Percentiles rank a stretch among this genome's conserved stretches.
These are phyloP conservation scores for Marasmius sp. DNA, from an alignment of 1,284 basidiomycete genomes.

Conservation along the genomic window DNA sequence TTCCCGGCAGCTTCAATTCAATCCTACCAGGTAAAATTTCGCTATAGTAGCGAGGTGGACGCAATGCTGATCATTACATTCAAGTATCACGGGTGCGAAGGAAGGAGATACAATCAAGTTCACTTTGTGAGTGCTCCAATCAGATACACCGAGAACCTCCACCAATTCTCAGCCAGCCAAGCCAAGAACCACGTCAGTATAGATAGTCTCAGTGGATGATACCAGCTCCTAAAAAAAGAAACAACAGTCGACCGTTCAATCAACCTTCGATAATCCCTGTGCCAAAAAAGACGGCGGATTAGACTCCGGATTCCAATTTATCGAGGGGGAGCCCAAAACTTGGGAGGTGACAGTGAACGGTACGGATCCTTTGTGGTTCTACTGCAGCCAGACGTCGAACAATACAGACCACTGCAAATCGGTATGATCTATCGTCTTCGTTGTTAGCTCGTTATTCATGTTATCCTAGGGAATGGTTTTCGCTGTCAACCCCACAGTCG, in stretches of 20 bases:
- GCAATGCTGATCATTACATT: not conserved
- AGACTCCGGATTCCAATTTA: conserved; percentile 45
- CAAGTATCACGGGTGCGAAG: conserved; percentile 13
- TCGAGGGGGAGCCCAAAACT: no score
- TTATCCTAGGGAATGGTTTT: conserved; percentile 54
- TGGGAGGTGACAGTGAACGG: conserved; percentile 6
- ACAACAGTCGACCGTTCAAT: conserved; percentile 57
- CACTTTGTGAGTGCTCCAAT: conserved; percentile 39
- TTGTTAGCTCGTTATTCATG: not conserved
- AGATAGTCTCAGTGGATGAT: not conserved
- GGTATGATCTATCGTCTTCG: not conserved
- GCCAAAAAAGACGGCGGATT: conserved; percentile 30
- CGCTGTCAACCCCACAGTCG: conserved; percentile 45
- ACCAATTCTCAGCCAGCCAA: conserved; percentile 22
- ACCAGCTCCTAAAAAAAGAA: not conserved
- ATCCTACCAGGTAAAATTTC: not conserved
- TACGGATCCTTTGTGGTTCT: conserved; percentile 49
- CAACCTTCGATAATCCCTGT: conserved; percentile 53
- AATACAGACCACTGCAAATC: conserved; percentile 4
- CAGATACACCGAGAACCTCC: not conserved
- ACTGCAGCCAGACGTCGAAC: conserved; percentile 42
- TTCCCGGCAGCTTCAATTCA: not conserved
- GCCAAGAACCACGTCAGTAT: conserved; percentile 39
- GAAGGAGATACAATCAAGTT: conserved; percentile 57
- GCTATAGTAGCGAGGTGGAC: not conserved